These are phyloP conservation scores for Termitomyces sp. DNA, from an alignment of 768 basidiomycete species.

Conservation along the genomic window DNA sequence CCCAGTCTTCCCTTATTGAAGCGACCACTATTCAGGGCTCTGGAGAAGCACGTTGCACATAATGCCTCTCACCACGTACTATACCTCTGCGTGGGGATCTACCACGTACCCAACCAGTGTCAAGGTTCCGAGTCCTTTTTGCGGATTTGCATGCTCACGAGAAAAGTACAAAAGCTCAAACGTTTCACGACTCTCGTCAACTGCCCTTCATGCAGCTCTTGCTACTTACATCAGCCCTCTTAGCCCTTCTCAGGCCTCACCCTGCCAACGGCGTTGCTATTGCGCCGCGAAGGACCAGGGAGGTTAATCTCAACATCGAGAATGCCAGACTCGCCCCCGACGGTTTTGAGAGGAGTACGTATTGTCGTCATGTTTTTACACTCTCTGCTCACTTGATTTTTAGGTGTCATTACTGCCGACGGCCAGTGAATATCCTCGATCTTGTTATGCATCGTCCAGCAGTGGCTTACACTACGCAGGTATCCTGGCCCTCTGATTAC, in stretches of 20 bases:
- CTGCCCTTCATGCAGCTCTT: conserved; percentile 12
- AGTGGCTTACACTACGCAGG: background rate
- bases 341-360: conserved; percentile 19
- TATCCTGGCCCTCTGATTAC: conserved; percentile 13
- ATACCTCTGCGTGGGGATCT: background rate
- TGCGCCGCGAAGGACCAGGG: background rate
- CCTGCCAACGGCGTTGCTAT: conserved; percentile 1
- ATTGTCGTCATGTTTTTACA: background rate
- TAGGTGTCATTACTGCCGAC: conserved; percentile 8
- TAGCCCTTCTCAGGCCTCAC: conserved; percentile 7
- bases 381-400: background rate
- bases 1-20: conserved; percentile 8
- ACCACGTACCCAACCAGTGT: background rate
- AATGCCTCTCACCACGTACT: conserved; percentile 1
- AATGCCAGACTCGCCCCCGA: conserved; percentile 18
- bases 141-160: background rate
- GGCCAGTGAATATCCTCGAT: conserved; percentile 4
- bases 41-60: background rate
- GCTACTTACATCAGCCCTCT: conserved; percentile 4
- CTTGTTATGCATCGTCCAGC: background rate
- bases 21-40: background rate
- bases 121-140: conserved; percentile 9
- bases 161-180: conserved; percentile 8
- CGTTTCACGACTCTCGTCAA: background rate
- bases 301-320: conserved; percentile 15